Percentiles rank a stretch among this genome's conserved stretches.
phyloP scores from a whole-genome alignment of 495 filamentous ascomycete genomes.

The Chaetomium fimeti region DNA sequence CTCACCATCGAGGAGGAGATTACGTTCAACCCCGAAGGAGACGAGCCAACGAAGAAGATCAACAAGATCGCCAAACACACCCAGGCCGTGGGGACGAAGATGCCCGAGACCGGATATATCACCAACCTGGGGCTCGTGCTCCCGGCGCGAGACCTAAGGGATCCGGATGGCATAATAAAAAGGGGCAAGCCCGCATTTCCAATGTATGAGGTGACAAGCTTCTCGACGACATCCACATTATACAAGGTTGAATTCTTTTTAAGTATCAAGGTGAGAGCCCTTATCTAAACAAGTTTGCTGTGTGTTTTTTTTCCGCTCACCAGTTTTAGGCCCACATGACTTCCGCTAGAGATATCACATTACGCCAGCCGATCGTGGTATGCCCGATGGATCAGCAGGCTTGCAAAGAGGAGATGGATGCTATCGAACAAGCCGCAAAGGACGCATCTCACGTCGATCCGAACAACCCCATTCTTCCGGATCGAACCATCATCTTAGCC shows the following conservation, averaged over 20 bases:
- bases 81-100: slow-evolving; percentile 72
- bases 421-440: slow-evolving; percentile 90
- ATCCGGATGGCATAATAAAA: slow-evolving; percentile 84
- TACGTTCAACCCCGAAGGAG: slow-evolving; percentile 96
- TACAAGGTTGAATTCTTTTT: slow-evolving; percentile 99
- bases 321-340: slow-evolving; percentile 75
- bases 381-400: slow-evolving; percentile 92
- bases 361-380: slow-evolving; percentile 92
- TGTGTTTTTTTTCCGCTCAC: slow-evolving; percentile 30
- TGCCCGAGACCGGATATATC: slow-evolving; percentile 84
- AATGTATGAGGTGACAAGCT: slow-evolving; percentile 80
- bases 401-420: slow-evolving; percentile 97
- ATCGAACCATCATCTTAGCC: slow-evolving; percentile 74
- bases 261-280: slow-evolving; percentile 76
- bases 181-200: slow-evolving; percentile 84
- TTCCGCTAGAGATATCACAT: slow-evolving; percentile 82
- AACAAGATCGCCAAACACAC: slow-evolving; percentile 83
- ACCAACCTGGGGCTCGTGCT: slow-evolving; percentile 90
- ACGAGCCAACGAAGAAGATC: slow-evolving; percentile 87
- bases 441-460: slow-evolving; percentile 83
- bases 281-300: neutral
- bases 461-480: slow-evolving; percentile 84
- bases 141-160: slow-evolving; percentile 84
- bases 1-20: slow-evolving; percentile 96
- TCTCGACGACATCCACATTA: slow-evolving; percentile 88